phyloP scores from a whole-genome alignment of 305 asterid species.

The Fraxinus paxiana region DNA sequence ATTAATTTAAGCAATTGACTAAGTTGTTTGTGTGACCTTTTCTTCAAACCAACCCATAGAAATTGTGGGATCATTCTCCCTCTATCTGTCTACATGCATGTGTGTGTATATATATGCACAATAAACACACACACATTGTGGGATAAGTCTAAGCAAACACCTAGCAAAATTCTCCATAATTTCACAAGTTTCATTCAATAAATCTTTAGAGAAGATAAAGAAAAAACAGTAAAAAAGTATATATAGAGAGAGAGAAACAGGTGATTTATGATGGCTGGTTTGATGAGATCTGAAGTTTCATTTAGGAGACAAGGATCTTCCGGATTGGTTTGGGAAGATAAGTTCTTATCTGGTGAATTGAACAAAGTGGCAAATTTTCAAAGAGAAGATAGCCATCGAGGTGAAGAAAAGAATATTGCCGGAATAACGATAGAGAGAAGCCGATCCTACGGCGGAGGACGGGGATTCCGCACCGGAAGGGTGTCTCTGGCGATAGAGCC shows the following conservation, averaged over 20 bases:
- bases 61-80: neutral
- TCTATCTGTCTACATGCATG: neutral
- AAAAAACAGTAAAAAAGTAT: neutral
- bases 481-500: constrained; percentile 44
- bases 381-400: constrained; percentile 15
- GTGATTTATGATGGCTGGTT: constrained; percentile 36
- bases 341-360: constrained; percentile 33
- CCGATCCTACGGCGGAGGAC: constrained; percentile 36
- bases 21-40: neutral
- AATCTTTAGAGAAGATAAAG: neutral
- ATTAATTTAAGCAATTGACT: neutral
- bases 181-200: constrained; percentile 1
- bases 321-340: constrained; percentile 50
- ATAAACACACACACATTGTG: neutral
- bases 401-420: neutral
- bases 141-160: neutral
- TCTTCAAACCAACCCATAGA: neutral
- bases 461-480: constrained; percentile 38
- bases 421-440: constrained; percentile 40
- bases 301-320: constrained; percentile 54
- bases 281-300: constrained; percentile 44
- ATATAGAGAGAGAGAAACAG: neutral
- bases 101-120: neutral
- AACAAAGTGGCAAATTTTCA: constrained; percentile 15
- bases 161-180: neutral